Conservation (phyloP, 768 basidiomycete species). For the Hypholoma sublateritium region DNA sequence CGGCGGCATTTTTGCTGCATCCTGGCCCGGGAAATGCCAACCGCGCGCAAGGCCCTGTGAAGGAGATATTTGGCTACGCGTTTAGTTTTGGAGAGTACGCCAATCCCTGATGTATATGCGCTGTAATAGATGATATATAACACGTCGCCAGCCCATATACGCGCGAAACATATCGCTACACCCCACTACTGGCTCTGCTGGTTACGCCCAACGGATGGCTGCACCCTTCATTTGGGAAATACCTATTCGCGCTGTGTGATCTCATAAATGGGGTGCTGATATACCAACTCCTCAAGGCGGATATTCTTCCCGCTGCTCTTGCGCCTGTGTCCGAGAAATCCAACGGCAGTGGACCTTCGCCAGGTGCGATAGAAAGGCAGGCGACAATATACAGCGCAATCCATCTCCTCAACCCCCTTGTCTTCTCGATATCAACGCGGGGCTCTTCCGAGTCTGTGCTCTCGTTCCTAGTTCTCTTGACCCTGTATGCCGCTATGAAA, state of each 20-base stretch:
- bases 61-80: constrained; percentile 28
- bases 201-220: constrained; percentile 79
- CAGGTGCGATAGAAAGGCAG: constrained; percentile 19
- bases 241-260: constrained; percentile 83
- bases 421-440: constrained; percentile 94
- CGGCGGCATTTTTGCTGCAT: constrained; percentile 65
- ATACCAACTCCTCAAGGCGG: constrained; percentile 54
- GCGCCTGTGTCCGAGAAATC: constrained; percentile 4
- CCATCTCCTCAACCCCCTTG: constrained; percentile 92
- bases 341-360: constrained; percentile 5
- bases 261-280: constrained; percentile 77
- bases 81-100: constrained; percentile 75
- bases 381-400: constrained; percentile 63
- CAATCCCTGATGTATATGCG: background rate
- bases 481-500: constrained; percentile 59
- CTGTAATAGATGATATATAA: constrained; percentile 2
- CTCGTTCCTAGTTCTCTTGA: constrained; percentile 72
- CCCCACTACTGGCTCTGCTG: constrained; percentile 84
- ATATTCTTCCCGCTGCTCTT: constrained; percentile 38
- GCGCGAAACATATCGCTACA: constrained; percentile 94
- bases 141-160: constrained; percentile 75
- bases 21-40: constrained; percentile 52
- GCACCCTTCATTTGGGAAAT: constrained; percentile 89
- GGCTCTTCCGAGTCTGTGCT: constrained; percentile 94
- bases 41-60: constrained; percentile 61